These are phyloP conservation scores for Podosphaera leucotricha DNA, from an alignment of 2,329 filamentous ascomycete genomes.

Conservation along the genomic window DNA sequence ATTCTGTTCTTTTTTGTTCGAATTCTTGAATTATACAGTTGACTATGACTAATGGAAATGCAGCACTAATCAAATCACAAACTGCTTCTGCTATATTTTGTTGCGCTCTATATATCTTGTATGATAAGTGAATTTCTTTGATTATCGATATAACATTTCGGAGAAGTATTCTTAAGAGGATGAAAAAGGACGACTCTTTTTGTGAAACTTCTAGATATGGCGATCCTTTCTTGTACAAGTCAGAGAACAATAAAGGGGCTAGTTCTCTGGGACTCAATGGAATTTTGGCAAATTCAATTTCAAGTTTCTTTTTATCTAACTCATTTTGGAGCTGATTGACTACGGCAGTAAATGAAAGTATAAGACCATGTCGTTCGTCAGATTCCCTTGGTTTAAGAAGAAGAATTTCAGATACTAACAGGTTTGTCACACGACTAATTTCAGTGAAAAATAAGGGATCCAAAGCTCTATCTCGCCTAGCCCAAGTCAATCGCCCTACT, in stretches of 20 bases:
- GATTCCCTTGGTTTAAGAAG: constrained; percentile 25
- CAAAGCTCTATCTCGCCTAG: background rate
- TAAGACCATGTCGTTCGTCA: constrained; percentile 44
- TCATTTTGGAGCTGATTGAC: constrained; percentile 13
- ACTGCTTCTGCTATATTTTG: constrained; percentile 41
- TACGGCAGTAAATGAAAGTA: constrained; percentile 36
- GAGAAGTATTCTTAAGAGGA: background rate
- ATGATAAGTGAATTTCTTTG: background rate
- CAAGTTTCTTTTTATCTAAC: background rate
- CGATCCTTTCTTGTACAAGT: background rate
- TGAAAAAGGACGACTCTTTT: background rate
- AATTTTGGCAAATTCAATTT: background rate
- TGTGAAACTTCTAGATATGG: background rate
- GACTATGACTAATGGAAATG: constrained; percentile 19
- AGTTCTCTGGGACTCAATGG: background rate
- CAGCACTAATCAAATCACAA: constrained; percentile 31
- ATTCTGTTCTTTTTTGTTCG: background rate
- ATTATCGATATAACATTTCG: background rate
- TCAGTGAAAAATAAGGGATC: background rate
- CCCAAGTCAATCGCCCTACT: constrained; percentile 32
- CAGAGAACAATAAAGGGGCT: background rate
- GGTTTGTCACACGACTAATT: background rate
- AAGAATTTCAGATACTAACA: constrained; percentile 1
- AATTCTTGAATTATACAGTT: background rate
- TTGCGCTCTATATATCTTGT: constrained; percentile 15